These are phyloP conservation scores for Tuctoria greenei DNA, from an alignment of 176 grass and related monocot genomes.

Conservation along the genomic window DNA sequence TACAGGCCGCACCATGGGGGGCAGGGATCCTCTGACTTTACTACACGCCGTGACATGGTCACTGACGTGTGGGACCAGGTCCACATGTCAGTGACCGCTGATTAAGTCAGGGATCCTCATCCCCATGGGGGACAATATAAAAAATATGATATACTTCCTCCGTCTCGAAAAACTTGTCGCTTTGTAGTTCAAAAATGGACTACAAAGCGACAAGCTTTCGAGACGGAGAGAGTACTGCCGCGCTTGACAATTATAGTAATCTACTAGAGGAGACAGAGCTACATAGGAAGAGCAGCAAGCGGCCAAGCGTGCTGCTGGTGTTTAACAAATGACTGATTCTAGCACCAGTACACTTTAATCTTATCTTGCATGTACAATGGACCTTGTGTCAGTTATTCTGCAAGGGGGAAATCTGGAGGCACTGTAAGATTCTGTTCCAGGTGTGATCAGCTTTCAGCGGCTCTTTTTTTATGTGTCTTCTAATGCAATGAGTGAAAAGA, in stretches of 20 bases:
- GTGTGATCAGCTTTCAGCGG: constrained; percentile 4
- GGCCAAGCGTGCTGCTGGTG: constrained; percentile 35
- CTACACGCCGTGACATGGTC: too few relatives aligned
- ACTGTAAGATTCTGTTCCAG: constrained; percentile 50
- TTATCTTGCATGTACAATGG: constrained; percentile 27
- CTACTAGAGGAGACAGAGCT: constrained; percentile 13
- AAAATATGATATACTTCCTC: too few relatives aligned
- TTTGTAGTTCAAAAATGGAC: too few relatives aligned
- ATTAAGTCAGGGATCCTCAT: too few relatives aligned
- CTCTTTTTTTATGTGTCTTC: constrained; percentile 20
- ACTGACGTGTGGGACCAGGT: too few relatives aligned
- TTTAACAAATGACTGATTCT: constrained; percentile 43
- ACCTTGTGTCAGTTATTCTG: constrained; percentile 43
- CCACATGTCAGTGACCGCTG: too few relatives aligned
- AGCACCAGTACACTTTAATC: constrained; percentile 28
- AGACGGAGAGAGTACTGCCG: too few relatives aligned
- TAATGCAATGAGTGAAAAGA: constrained; percentile 33
- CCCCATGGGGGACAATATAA: too few relatives aligned
- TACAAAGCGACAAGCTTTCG: too few relatives aligned
- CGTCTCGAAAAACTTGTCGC: too few relatives aligned
- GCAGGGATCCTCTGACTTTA: too few relatives aligned
- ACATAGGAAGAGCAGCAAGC: constrained; percentile 17
- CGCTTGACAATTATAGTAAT: neutral
- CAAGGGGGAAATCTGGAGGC: constrained; percentile 34
- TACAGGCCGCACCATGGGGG: too few relatives aligned